phyloP scores from a whole-genome alignment of 257 asterid genomes.

The Ballota nigra region DNA sequence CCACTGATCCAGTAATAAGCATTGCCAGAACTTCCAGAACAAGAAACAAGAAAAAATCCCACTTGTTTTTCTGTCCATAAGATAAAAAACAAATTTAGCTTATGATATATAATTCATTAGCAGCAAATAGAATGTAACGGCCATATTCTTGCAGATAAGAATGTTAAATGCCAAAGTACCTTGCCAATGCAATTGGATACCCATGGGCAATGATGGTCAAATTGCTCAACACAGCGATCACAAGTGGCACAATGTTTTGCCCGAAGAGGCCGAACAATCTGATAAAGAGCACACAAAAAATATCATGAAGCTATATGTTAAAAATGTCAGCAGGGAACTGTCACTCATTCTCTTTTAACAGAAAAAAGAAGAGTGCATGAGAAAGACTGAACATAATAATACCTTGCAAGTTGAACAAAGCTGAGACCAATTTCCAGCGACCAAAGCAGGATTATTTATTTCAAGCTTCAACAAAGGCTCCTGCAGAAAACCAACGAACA shows the following conservation, averaged over 20 bases:
- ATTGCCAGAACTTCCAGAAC: constrained; percentile 81
- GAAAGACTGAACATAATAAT: constrained; percentile 8
- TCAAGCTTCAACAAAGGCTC: constrained; percentile 89
- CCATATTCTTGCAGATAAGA: neutral
- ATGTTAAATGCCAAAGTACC: constrained; percentile 42
- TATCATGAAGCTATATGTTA: constrained; percentile 9
- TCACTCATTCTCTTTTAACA: constrained; percentile 4
- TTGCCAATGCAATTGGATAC: constrained; percentile 99
- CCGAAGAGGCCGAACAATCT: constrained; percentile 99
- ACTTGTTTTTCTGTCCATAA: constrained; percentile 85
- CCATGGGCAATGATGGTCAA: constrained; percentile 99
- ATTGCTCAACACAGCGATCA: constrained; percentile 98
- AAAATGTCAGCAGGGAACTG: constrained; percentile 6
- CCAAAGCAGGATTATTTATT: constrained; percentile 81
- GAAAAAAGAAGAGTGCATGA: neutral
- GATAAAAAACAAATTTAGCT: constrained; percentile 13
- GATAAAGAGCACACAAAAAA: constrained; percentile 29
- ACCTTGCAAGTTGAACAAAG: constrained; percentile 99
- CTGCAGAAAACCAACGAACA: constrained; percentile 35
- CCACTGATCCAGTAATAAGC: constrained; percentile 78
- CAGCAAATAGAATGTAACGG: constrained; percentile 14
- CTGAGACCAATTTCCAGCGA: constrained; percentile 97
- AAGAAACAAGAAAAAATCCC: constrained; percentile 95
- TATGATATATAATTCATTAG: constrained; percentile 2
- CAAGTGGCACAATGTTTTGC: constrained; percentile 99